A percentile compares a stretch with the other conserved stretches of the same genome.
These are phyloP conservation scores for Cicer arietinum DNA, from an alignment of 306 rosid species.

Conservation along the genomic window DNA sequence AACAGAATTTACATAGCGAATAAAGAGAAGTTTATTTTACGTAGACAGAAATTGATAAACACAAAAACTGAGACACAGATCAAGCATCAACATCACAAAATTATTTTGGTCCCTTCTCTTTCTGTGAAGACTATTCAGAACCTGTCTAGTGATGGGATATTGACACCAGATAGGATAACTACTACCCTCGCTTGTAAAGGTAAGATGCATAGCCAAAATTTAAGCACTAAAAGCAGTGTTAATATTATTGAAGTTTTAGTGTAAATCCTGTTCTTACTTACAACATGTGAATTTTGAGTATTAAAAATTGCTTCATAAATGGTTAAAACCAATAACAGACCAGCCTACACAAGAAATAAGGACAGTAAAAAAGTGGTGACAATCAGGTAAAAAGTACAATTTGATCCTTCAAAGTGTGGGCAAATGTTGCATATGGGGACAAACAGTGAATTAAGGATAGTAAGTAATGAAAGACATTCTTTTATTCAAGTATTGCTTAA, in stretches of 20 bases:
- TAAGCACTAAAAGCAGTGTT: slow-evolving; percentile 8
- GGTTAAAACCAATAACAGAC: slow-evolving; percentile 2
- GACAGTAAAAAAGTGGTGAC: background rate
- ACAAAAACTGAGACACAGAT: slow-evolving; percentile 3
- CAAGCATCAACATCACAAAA: slow-evolving; percentile 1
- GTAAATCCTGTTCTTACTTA: background rate
- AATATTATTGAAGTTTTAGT: background rate
- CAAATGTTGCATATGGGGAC: background rate
- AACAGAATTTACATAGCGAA: slow-evolving; percentile 16
- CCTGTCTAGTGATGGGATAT: slow-evolving; percentile 6
- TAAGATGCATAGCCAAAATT: slow-evolving; percentile 6
- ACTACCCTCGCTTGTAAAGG: slow-evolving; percentile 25
- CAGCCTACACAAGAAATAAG: slow-evolving; percentile 8
- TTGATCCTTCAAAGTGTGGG: background rate
- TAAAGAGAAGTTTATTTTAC: background rate
- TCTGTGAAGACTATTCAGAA: slow-evolving; percentile 16
- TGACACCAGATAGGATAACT: slow-evolving; percentile 23
- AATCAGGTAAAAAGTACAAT: slow-evolving; percentile 15
- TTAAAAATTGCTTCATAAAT: slow-evolving; percentile 12
- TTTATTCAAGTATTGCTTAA: background rate
- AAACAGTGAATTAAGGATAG: background rate
- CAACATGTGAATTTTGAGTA: background rate
- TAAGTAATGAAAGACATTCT: background rate
- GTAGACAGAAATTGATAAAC: background rate
- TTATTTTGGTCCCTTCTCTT: background rate